phyloP scores from a whole-genome alignment of 495 filamentous ascomycete species.

The Elaphomyces granulatus region DNA sequence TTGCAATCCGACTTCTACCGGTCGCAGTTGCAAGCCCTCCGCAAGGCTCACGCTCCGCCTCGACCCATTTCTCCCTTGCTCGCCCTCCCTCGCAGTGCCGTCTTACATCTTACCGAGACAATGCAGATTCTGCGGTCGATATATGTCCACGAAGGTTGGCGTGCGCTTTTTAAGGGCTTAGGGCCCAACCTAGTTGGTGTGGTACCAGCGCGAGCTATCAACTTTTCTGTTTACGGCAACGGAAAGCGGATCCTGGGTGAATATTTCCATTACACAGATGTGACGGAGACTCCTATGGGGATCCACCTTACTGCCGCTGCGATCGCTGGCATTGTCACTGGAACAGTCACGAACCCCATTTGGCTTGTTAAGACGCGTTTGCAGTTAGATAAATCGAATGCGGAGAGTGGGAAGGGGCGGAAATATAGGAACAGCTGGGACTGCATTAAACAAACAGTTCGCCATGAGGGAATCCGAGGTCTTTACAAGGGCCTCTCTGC shows the following conservation, averaged over 20 bases:
- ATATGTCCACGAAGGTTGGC: slow-evolving; percentile 38
- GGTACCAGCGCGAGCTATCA: slow-evolving; percentile 43
- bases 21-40: slow-evolving; percentile 36
- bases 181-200: slow-evolving; percentile 44
- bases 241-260: slow-evolving; percentile 37
- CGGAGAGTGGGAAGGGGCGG: slow-evolving; percentile 24
- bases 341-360: slow-evolving; percentile 46
- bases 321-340: slow-evolving; percentile 40
- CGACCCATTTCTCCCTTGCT: slow-evolving; percentile 32
- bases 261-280: slow-evolving; percentile 27
- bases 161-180: slow-evolving; percentile 44
- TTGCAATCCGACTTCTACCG: slow-evolving; percentile 89
- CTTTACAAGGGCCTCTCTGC: slow-evolving; percentile 42
- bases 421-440: slow-evolving; percentile 42
- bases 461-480: slow-evolving; percentile 37
- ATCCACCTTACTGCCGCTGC: slow-evolving; percentile 39
- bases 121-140: slow-evolving; percentile 42
- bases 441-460: slow-evolving; percentile 39
- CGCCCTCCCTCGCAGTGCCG: slow-evolving; percentile 28
- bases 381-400: slow-evolving; percentile 39
- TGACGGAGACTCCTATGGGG: slow-evolving; percentile 27
- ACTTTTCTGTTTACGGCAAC: slow-evolving; percentile 46
- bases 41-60: slow-evolving; percentile 20
- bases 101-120: slow-evolving; percentile 40
- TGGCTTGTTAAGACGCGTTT: slow-evolving; percentile 47